These are phyloP conservation scores for Acrodontium crateriforme DNA, from an alignment of 2,329 filamentous ascomycete species.

Conservation along the genomic window DNA sequence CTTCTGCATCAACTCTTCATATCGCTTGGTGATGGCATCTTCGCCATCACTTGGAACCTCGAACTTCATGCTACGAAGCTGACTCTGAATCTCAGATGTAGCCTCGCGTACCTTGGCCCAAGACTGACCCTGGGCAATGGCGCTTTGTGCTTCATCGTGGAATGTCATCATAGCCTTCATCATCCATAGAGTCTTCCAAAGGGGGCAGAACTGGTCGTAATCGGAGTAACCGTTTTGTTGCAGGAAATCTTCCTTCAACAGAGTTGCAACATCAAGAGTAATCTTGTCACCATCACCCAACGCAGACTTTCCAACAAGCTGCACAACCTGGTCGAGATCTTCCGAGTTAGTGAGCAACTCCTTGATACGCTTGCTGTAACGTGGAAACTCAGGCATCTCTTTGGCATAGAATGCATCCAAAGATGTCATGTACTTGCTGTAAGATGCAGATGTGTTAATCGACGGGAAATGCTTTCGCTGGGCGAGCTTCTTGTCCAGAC, in stretches of 20 bases:
- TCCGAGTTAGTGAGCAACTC: conserved; percentile 90
- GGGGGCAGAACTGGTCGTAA: conserved; percentile 96
- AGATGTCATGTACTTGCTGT: conserved; percentile 86
- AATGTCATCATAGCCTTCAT: conserved; percentile 99
- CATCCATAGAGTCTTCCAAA: conserved; percentile 99
- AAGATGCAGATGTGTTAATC: conserved; percentile 87
- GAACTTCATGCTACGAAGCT: conserved; percentile 90
- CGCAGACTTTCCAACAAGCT: conserved; percentile 94
- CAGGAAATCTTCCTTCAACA: conserved; percentile 96
- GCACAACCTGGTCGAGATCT: conserved; percentile 95
- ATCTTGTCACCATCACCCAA: conserved; percentile 97
- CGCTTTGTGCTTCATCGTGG: conserved; percentile 96
- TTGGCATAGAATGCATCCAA: conserved; percentile 92
- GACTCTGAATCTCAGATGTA: conserved; percentile 70
- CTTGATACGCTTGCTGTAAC: conserved; percentile 82
- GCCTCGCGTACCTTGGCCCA: conserved; percentile 90
- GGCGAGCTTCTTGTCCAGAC: conserved; percentile 97
- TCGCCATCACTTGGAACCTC: conserved; percentile 80
- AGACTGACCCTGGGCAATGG: conserved; percentile 73
- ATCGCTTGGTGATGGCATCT: conserved; percentile 75
- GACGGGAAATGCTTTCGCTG: conserved; percentile 99
- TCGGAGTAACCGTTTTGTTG: conserved; percentile 99
- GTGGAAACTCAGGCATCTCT: conserved; percentile 85
- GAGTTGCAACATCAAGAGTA: conserved; percentile 75
- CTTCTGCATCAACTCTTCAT: conserved; percentile 77